A percentile compares a stretch with the other conserved stretches of the same genome.
phyloP scores from a whole-genome alignment of 805 yeast genomes.

The Komagataella populi region DNA sequence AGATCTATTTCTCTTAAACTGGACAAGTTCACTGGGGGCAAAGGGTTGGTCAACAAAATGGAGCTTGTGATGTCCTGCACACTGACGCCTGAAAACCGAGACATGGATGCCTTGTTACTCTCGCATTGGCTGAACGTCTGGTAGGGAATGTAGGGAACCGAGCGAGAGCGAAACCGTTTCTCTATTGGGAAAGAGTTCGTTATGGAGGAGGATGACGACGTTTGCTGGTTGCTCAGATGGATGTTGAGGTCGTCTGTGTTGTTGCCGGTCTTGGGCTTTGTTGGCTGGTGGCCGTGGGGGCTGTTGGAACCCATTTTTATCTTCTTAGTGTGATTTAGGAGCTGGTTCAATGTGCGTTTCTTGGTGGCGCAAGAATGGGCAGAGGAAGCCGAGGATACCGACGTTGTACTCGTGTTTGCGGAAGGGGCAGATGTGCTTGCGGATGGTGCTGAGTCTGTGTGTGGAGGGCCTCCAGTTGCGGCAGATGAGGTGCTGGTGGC shows the following conservation, averaged over 20 bases:
- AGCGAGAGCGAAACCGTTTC: not conserved
- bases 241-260: not conserved
- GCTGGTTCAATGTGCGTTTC: not conserved
- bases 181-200: not conserved
- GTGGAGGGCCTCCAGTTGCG: not conserved
- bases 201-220: not conserved
- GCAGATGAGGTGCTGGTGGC: not conserved
- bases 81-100: not conserved
- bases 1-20: slow-evolving; percentile 77
- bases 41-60: slow-evolving; percentile 13
- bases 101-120: not conserved
- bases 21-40: slow-evolving; percentile 77
- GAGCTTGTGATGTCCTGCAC: not conserved
- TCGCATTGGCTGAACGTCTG: not conserved
- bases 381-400: not conserved
- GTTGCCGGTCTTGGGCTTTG: not conserved
- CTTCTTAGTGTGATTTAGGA: not conserved
- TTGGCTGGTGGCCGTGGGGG: not conserved
- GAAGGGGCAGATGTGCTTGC: not conserved
- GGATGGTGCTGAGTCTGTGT: not conserved
- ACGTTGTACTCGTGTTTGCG: not conserved
- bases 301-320: not conserved
- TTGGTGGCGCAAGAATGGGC: not conserved
- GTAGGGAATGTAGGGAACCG: not conserved
- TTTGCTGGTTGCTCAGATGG: not conserved